Evolutionary conservation across 768 basidiomycete species (phyloP).

Genomic region (Tylopilus vinaceipallidus): DNA sequence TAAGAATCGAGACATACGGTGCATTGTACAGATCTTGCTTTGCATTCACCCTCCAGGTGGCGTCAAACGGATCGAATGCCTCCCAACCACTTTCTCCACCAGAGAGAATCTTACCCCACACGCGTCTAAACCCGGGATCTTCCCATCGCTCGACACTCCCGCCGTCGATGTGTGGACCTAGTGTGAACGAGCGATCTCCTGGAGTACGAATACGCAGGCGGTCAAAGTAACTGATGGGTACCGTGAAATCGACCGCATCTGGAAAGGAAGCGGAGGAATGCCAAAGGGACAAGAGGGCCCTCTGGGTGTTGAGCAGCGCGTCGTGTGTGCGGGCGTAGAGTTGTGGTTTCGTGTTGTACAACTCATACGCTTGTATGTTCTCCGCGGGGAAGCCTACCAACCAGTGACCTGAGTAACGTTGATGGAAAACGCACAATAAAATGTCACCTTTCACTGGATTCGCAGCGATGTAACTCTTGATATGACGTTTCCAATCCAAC

Average conservation of each 20-base stretch:
- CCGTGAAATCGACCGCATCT: constrained; percentile 44
- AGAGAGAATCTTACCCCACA: constrained; percentile 44
- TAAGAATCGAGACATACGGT: constrained; percentile 35
- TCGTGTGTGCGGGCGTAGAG: constrained; percentile 68
- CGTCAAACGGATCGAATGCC: constrained; percentile 51
- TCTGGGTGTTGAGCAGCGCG: constrained; percentile 54
- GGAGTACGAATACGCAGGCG: constrained; percentile 70
- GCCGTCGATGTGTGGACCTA: constrained; percentile 60
- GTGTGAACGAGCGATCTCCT: constrained; percentile 63
- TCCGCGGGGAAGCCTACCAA: constrained; percentile 59
- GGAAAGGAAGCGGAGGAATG: constrained; percentile 40
- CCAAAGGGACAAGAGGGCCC: constrained; percentile 58
- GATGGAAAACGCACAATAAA: neutral
- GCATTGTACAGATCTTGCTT: constrained; percentile 62
- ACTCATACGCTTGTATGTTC: constrained; percentile 69
- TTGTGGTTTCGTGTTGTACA: constrained; percentile 69
- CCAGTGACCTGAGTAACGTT: neutral
- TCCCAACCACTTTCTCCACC: constrained; percentile 42
- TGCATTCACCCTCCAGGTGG: constrained; percentile 44
- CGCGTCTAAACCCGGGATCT: constrained; percentile 40
- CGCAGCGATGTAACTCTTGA: constrained; percentile 51
- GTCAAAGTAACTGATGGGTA: constrained; percentile 76
- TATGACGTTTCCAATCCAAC: constrained; percentile 51
- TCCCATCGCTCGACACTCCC: constrained; percentile 59
- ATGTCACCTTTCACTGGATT: constrained; percentile 52